Percentiles rank a stretch among this genome's conserved stretches.
Conservation (phyloP, 768 basidiomycete species). For the Lactarius sanguifluus region DNA sequence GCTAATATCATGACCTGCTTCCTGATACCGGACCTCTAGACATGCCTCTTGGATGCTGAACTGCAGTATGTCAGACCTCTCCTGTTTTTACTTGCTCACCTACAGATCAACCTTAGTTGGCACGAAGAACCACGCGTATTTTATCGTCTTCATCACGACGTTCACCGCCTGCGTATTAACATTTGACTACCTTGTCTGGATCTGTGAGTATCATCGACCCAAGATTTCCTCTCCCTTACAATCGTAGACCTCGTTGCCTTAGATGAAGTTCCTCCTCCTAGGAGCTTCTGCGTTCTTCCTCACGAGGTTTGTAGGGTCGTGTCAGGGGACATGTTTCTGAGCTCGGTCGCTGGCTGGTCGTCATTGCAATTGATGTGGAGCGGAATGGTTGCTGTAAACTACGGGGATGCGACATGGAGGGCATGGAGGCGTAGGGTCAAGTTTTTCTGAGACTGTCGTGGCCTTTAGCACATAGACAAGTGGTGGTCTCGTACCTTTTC, state of each 20-base stretch:
- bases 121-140: constrained; percentile 12
- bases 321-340: constrained; percentile 12
- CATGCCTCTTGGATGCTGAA: constrained; percentile 4
- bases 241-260: not conserved
- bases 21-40: constrained; percentile 3
- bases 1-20: too few species aligned
- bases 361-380: constrained; percentile 8
- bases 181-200: constrained; percentile 18
- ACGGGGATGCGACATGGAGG: not conserved
- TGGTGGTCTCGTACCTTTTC: not conserved
- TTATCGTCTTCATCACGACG: not conserved
- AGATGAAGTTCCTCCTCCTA: not conserved
- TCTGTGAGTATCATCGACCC: not conserved
- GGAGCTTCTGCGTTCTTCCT: not conserved
- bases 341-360: constrained; percentile 7
- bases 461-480: not conserved
- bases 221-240: not conserved
- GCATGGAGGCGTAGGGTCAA: not conserved
- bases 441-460: not conserved
- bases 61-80: constrained; percentile 11
- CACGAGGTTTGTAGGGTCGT: not conserved
- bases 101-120: constrained; percentile 1
- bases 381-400: not conserved
- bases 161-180: not conserved
- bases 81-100: not conserved